Evolutionary conservation across 1,284 basidiomycete genomes (phyloP).

Genomic region (Pterulicium gracile): DNA sequence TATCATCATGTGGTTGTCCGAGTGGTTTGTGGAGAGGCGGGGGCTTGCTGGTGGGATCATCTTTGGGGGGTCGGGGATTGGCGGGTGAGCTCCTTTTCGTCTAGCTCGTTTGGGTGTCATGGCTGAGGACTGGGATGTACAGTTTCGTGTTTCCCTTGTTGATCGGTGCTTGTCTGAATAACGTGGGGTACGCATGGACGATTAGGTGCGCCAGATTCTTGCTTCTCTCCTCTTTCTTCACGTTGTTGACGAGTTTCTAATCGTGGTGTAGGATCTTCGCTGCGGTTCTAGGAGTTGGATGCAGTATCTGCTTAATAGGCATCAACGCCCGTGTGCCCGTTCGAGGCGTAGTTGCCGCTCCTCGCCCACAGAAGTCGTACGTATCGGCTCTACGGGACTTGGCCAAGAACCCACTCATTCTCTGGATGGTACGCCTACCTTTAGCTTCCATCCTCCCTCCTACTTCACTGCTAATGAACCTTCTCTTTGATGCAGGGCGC

Average conservation of each 20-base stretch:
- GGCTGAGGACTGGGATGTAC: too few species aligned
- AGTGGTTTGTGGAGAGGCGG: conserved; percentile 30
- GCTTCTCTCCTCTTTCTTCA: too few species aligned
- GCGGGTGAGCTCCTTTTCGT: background rate
- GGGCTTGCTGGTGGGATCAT: conserved; percentile 31
- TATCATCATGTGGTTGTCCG: conserved; percentile 9
- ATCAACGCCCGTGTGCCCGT: background rate
- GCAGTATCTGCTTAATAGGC: background rate
- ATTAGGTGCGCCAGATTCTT: background rate
- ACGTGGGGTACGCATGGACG: background rate
- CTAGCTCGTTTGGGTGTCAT: background rate
- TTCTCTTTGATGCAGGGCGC: too few species aligned
- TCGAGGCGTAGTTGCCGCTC: background rate
- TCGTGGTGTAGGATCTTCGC: background rate
- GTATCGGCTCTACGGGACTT: background rate
- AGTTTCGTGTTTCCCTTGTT: background rate
- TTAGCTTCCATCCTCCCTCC: background rate
- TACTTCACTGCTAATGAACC: background rate
- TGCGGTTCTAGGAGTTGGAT: background rate
- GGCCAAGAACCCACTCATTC: background rate
- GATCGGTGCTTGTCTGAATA: background rate
- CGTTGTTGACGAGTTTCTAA: too few species aligned
- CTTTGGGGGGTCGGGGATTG: conserved; percentile 13
- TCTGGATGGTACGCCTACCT: background rate
- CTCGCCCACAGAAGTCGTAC: background rate